Percentiles rank a stretch among this genome's conserved stretches.
phyloP scores from a whole-genome alignment of 768 basidiomycete genomes.

The Kwoniella botswanensis region DNA sequence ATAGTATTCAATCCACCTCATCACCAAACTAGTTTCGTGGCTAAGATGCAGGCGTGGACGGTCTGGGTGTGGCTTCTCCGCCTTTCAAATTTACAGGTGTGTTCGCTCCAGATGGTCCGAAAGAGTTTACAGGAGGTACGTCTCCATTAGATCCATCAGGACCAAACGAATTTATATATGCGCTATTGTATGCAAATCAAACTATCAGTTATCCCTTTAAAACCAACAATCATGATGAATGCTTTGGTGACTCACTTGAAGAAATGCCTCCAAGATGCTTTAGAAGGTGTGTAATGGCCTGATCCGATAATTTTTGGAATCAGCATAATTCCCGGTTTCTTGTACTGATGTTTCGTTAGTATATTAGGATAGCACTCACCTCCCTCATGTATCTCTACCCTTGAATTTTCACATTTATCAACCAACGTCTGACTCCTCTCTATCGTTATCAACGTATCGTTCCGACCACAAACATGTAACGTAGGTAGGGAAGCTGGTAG shows the following conservation, averaged over 20 bases:
- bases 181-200: conserved; percentile 30
- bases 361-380: conserved; percentile 21
- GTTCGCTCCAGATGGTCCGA: conserved; percentile 41
- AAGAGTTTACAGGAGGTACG: conserved; percentile 43
- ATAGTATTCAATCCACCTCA: not conserved
- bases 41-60: conserved; percentile 11
- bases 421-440: conserved; percentile 50
- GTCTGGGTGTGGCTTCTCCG: conserved; percentile 12
- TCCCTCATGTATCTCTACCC: conserved; percentile 55
- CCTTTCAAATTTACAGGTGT: conserved; percentile 35
- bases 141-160: conserved; percentile 50
- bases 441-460: conserved; percentile 54
- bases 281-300: conserved; percentile 54
- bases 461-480: conserved; percentile 52
- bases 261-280: conserved; percentile 52
- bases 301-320: conserved; percentile 20
- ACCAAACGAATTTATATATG: conserved; percentile 54
- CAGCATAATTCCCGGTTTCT: not conserved
- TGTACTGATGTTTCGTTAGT: not conserved
- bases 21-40: not conserved
- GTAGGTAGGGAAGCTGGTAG: conserved; percentile 43
- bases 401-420: conserved; percentile 39
- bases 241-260: conserved; percentile 39
- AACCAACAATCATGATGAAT: no score
- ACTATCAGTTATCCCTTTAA: not conserved